A percentile compares a stretch with the other conserved stretches of the same genome.
These are phyloP conservation scores for Magnaporthales sp. DNA, from an alignment of 2,329 filamentous ascomycete genomes.

Conservation along the genomic window DNA sequence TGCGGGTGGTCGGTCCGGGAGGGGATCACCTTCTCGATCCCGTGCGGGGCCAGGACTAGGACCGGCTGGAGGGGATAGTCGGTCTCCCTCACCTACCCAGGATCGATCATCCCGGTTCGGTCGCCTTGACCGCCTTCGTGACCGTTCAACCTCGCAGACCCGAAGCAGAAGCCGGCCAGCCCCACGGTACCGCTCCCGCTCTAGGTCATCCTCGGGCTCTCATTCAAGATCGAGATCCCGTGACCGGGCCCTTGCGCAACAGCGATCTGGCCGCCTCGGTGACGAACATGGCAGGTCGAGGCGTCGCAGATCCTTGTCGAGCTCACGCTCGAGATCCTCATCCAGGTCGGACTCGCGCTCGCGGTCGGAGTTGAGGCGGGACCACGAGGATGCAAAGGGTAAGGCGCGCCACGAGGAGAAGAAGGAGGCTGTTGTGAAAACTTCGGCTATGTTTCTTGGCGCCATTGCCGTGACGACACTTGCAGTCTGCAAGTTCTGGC, in stretches of 20 bases:
- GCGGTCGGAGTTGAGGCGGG: not conserved
- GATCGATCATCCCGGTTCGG: not conserved
- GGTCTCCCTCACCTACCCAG: not conserved
- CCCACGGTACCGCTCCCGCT: not conserved
- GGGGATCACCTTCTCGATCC: not conserved
- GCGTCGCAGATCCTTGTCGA: not conserved
- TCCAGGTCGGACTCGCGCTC: slow-evolving; percentile 2
- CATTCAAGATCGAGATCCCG: not conserved
- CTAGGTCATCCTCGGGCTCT: not conserved
- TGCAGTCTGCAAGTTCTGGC: slow-evolving; percentile 28
- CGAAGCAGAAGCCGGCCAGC: not conserved
- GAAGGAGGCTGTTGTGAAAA: slow-evolving; percentile 18
- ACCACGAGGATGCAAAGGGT: slow-evolving; percentile 4
- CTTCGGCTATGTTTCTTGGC: slow-evolving; percentile 28
- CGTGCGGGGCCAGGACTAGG: not conserved
- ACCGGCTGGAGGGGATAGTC: not conserved
- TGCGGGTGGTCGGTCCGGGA: not conserved
- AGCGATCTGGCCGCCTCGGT: not conserved
- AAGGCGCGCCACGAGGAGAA: not conserved
- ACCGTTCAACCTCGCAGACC: not conserved
- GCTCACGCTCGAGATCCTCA: not conserved
- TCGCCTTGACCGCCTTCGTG: not conserved
- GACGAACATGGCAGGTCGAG: not conserved
- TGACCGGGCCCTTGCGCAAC: not conserved
- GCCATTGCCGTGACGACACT: slow-evolving; percentile 26